phyloP scores from a whole-genome alignment of 2,329 filamentous ascomycete genomes.

The Penicillium psychrosexuale region DNA sequence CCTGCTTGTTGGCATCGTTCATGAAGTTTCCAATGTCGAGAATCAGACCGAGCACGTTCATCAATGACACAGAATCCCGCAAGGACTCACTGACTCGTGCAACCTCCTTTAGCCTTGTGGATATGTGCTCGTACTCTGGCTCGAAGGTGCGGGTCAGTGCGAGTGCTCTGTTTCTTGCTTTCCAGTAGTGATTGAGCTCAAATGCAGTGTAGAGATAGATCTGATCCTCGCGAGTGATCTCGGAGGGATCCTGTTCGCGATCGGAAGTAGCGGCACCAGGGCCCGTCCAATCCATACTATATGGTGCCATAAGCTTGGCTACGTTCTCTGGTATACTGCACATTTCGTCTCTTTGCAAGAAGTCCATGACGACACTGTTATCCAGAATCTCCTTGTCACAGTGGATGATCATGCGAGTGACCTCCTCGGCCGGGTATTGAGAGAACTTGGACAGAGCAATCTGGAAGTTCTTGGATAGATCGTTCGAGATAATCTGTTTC shows the following conservation, averaged over 20 bases:
- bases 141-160: conserved; percentile 80
- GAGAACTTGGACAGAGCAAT: conserved; percentile 94
- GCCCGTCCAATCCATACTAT: conserved; percentile 94
- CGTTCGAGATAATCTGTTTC: conserved; percentile 92
- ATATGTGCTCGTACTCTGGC: conserved; percentile 86
- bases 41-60: conserved; percentile 94
- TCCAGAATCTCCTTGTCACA: conserved; percentile 87
- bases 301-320: conserved; percentile 86
- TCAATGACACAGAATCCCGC: conserved; percentile 84
- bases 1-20: conserved; percentile 99
- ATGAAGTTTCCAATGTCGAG: conserved; percentile 99
- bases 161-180: conserved; percentile 90
- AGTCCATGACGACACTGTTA: conserved; percentile 92
- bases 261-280: conserved; percentile 73
- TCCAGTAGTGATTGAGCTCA: conserved; percentile 97
- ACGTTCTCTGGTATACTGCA: conserved; percentile 90
- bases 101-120: conserved; percentile 78
- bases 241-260: conserved; percentile 79
- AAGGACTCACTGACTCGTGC: conserved; percentile 83
- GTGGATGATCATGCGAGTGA: conserved; percentile 91
- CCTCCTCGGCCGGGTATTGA: conserved; percentile 74
- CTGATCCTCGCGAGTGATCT: conserved; percentile 92
- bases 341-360: conserved; percentile 86
- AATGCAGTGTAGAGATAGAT: conserved; percentile 91
- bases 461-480: conserved; percentile 85